Evolutionary conservation across 2,329 filamentous ascomycete species (phyloP).

Genomic region (Xylariaceae sp.): DNA sequence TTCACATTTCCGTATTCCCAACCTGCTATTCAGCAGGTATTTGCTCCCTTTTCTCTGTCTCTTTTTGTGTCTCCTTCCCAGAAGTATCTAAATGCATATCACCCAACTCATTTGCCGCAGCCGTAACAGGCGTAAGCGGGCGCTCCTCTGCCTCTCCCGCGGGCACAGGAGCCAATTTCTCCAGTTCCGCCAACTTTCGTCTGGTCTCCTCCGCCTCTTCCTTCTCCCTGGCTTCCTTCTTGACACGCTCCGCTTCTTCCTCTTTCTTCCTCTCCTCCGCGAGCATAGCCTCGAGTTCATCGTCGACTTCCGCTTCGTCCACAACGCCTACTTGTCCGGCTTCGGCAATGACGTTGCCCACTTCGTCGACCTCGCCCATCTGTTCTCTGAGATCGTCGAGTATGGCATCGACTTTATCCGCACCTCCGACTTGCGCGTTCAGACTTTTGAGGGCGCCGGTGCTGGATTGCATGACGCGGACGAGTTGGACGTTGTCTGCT

Average conservation of each 20-base stretch:
- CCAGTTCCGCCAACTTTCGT: constrained; percentile 49
- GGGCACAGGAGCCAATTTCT: constrained; percentile 36
- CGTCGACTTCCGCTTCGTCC: constrained; percentile 82
- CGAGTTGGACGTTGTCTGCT: constrained; percentile 76
- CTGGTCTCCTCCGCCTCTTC: constrained; percentile 47
- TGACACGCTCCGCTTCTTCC: constrained; percentile 41
- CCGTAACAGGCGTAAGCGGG: constrained; percentile 27
- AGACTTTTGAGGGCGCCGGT: constrained; percentile 69
- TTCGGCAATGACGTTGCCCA: constrained; percentile 74
- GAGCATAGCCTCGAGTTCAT: constrained; percentile 79
- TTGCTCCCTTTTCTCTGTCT: constrained; percentile 11
- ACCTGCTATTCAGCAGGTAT: constrained; percentile 8
- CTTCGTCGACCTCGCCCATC: constrained; percentile 79
- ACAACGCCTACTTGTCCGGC: constrained; percentile 46
- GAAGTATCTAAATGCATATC: constrained; percentile 36
- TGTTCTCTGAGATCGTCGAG: constrained; percentile 74
- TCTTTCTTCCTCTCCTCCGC: constrained; percentile 54
- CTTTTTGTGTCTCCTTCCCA: not conserved
- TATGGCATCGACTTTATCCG: constrained; percentile 71
- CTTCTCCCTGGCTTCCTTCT: constrained; percentile 43
- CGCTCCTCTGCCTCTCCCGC: constrained; percentile 30
- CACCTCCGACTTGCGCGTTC: constrained; percentile 74
- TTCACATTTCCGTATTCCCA: constrained; percentile 1
- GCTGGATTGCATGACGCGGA: constrained; percentile 78
- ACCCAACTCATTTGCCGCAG: constrained; percentile 35